A percentile compares a stretch with the other conserved stretches of the same genome.
These are phyloP conservation scores for Sclerotinia nivalis DNA, from an alignment of 2,329 filamentous ascomycete genomes.

Conservation along the genomic window DNA sequence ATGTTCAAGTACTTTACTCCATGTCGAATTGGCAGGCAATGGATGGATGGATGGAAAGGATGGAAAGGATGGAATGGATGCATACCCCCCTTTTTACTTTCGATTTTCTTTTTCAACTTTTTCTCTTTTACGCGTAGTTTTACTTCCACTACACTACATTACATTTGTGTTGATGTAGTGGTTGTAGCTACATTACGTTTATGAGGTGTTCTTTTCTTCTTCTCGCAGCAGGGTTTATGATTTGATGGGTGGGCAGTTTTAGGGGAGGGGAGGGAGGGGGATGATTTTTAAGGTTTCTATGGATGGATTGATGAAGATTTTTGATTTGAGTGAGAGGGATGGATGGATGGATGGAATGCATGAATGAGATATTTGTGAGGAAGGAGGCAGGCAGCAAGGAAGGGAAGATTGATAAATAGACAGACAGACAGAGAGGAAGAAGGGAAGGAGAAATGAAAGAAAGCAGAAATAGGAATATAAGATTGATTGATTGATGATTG, in stretches of 20 bases:
- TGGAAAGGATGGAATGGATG: slow-evolving; percentile 8
- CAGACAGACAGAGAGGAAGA: background rate
- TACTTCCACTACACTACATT: background rate
- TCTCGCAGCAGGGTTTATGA: background rate
- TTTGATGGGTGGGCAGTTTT: background rate
- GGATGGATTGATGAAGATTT: background rate
- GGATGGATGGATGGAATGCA: too few relatives aligned
- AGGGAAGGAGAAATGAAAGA: background rate
- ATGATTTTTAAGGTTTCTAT: background rate
- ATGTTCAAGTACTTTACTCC: slow-evolving; percentile 11
- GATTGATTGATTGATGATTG: slow-evolving; percentile 14
- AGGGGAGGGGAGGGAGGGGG: too few relatives aligned
- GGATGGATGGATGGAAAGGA: background rate
- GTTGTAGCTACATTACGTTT: background rate
- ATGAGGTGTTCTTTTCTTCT: background rate
- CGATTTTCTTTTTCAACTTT: background rate
- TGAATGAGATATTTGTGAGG: background rate
- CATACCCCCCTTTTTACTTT: slow-evolving; percentile 15
- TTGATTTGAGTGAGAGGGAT: background rate
- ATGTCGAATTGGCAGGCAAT: slow-evolving; percentile 4
- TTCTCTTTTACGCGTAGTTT: background rate
- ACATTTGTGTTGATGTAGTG: slow-evolving; percentile 1
- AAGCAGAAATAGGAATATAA: background rate
- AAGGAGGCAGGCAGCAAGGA: background rate
- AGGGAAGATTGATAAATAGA: background rate